Evolutionary conservation across 805 yeast genomes (phyloP), one percentile per base, ranked within the genome.

Genomic region (Wickerhamomyces mucosus): DNA sequence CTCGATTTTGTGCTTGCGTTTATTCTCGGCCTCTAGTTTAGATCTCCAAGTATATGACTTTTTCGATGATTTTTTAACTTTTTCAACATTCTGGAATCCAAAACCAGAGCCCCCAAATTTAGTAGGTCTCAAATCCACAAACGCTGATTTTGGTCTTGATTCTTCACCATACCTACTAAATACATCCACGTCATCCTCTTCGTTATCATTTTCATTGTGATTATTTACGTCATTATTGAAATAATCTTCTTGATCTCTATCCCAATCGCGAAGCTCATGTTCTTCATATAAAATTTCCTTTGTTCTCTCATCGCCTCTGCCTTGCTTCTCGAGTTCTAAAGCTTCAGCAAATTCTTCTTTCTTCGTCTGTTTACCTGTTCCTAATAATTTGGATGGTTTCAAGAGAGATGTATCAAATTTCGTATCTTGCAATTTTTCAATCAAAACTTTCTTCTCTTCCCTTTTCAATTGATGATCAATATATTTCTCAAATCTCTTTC

Each of bases 381-480:
- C 97, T 30, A 89, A 66, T 5, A 69, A 65, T 49, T 85, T 86
- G 15, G 94, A 72, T 21, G 92, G 77, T 17, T 72, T 76, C 40
- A 85, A 61, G 10, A 73, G 44, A 0, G 77, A 59, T 0, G 95
- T 74, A 49, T 88, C 95, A 28, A 89, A 67, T 21, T 61, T 59
- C 7, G 71, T 60, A 18, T 66, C 68, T 31, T 78, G 69, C 26
- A 89, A 62, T 52, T 85, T 86, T 41, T 78, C 75, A 26, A 89
- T 60, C 33, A 89, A 61, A 3, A 70, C 68, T 43, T 81, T 81
- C 55, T 82, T 82, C 57, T 89, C 97, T 53, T 89, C 95, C 50
- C 94, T 64, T 47, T 79, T 80, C 44, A 86, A 50, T 52, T 86
- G 96, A 57, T 83, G 94, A 36, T 86, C 94, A 23, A 89, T 85